These are phyloP conservation scores for Fusarium coffeatum DNA, from an alignment of 2,329 filamentous ascomycete genomes.

Conservation along the genomic window DNA sequence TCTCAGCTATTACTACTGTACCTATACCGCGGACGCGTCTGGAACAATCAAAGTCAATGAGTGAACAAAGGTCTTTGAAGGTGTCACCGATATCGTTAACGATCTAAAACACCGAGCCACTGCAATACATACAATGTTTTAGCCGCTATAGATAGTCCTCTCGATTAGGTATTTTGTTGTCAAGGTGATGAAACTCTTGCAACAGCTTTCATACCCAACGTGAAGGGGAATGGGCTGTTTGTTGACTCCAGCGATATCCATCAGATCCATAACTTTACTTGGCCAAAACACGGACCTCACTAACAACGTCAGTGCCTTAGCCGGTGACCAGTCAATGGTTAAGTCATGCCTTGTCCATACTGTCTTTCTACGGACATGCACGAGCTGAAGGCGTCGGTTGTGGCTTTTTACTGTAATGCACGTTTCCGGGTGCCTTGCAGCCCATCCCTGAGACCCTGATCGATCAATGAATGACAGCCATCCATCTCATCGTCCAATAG, in stretches of 20 bases:
- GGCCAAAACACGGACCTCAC: conserved; percentile 10
- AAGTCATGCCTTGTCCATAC: not conserved
- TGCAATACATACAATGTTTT: conserved; percentile 16
- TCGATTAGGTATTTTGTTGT: conserved; percentile 25
- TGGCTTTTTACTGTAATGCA: conserved; percentile 36
- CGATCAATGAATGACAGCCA: conserved; percentile 3
- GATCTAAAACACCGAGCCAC: conserved; percentile 13
- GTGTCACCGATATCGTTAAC: not conserved
- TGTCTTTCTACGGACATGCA: not conserved
- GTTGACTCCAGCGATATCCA: conserved; percentile 6
- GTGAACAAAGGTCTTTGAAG: conserved; percentile 13
- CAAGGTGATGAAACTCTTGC: conserved; percentile 22
- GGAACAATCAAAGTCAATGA: not conserved
- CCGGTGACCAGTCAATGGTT: conserved; percentile 1
- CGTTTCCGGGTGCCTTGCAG: conserved; percentile 36
- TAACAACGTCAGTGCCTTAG: not conserved
- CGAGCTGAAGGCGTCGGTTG: conserved; percentile 30
- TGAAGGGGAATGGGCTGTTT: not conserved
- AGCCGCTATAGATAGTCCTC: not conserved
- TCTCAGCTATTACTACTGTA: conserved; percentile 14
- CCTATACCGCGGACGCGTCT: conserved; percentile 15
- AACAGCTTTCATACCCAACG: conserved; percentile 8
- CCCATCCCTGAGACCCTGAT: conserved; percentile 15
- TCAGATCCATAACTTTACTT: conserved; percentile 4
- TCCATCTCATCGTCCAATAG: conserved; percentile 10